phyloP scores from a whole-genome alignment of 805 yeast species.

The Phaffomyces opuntiae region DNA sequence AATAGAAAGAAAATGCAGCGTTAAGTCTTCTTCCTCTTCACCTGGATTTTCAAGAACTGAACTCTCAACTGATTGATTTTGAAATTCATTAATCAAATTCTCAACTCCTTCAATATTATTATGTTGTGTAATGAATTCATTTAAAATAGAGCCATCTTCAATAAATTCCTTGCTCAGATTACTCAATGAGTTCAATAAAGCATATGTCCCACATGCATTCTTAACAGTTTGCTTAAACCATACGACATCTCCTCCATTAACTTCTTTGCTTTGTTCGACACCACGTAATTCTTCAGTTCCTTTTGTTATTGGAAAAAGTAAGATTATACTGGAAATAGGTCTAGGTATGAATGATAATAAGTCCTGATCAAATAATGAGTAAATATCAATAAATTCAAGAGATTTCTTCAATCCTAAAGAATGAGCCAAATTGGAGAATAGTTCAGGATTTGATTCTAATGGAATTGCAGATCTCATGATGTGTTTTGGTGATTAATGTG shows the following conservation, averaged over 20 bases:
- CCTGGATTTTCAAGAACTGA: conserved; percentile 56
- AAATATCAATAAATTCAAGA: conserved; percentile 70
- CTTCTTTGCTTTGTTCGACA: conserved; percentile 29
- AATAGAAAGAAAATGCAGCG: conserved; percentile 75
- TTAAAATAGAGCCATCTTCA: conserved; percentile 9
- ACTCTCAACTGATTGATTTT: conserved; percentile 28
- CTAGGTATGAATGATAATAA: conserved; percentile 72
- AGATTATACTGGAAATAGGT: conserved; percentile 68
- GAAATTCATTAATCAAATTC: conserved; percentile 39
- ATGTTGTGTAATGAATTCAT: conserved; percentile 10
- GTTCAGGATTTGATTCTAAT: conserved; percentile 82
- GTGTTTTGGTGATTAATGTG: no score
- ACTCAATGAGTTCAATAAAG: conserved; percentile 60
- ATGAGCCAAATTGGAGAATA: conserved; percentile 64
- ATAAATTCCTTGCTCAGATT: conserved; percentile 29
- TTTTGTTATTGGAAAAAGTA: conserved; percentile 74
- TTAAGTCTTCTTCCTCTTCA: conserved; percentile 41
- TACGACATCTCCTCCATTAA: conserved; percentile 27
- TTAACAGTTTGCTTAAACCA: conserved; percentile 84
- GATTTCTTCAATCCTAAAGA: conserved; percentile 59
- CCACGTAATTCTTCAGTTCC: conserved; percentile 47
- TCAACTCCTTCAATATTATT: conserved; percentile 23
- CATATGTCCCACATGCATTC: conserved; percentile 92
- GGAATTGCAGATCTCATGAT: conserved; percentile 51
- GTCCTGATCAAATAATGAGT: conserved; percentile 80